Evolutionary conservation across 192 early-diverging fungal species (phyloP), one percentile per base, ranked within the genome.

Genomic region (Allomyces macrogynus): DNA sequence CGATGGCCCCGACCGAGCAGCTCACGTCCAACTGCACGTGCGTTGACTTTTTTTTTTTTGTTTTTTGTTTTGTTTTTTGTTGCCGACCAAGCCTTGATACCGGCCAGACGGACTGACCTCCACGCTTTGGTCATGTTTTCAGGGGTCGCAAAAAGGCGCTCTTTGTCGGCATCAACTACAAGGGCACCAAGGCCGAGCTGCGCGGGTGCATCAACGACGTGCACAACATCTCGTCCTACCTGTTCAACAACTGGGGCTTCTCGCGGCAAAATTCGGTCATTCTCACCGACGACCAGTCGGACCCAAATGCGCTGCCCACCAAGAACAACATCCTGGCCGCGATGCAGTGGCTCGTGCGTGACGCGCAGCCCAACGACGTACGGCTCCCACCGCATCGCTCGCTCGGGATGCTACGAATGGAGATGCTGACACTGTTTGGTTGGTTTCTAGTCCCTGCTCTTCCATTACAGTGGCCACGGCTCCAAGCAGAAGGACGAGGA

Each of bases 101-200:
- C 32, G 32, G 32, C 32, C 32, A 40, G 32, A 40, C 8, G 3
- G 3, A 40, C 32, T 40, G 32, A 40, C 7, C 7, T 8, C 4
- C 32, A 7, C 32, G 7, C 32, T 2, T 8, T 3, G 32, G 3
- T 40, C 32, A 40, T 7, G 32, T 40, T 8, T 40, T 7, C 32
- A 40, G 32, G 32, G 32, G 32, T 8, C 32, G 32, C 32, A 87
- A 88, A 73, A 80, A 83, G n/a, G 92, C 91, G 10, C 74, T 97
- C 24, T 79, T 97, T 32, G 85, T 97, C 65, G 93, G 93, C 26
- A 91, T 95, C 74, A 97, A 97, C 71, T 97, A 97, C 76, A 76
- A 78, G 61, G 77, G 79, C 49, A 20, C 49, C 49, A 57, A 57
- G 49, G 49, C 49, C 49, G 49, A 57, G 49, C 49, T 90, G 26